Evolutionary conservation across 306 rosid species (phyloP).

Genomic region (Begonia masoniana): DNA sequence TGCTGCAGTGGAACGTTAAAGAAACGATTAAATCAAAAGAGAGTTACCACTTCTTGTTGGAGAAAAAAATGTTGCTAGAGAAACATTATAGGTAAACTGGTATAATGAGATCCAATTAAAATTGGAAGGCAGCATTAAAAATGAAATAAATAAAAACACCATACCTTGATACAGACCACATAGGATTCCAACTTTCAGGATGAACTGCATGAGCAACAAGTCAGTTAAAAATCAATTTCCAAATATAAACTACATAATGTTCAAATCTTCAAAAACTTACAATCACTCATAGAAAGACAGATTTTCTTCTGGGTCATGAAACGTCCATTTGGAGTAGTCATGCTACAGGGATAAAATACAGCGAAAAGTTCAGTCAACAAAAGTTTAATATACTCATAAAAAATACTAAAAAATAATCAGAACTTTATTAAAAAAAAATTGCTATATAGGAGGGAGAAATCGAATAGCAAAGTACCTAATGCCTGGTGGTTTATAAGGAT

Average conservation of each 20-base stretch:
- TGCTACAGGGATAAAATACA: slow-evolving; percentile 29
- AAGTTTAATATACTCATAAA: too few species aligned
- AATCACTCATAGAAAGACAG: slow-evolving; percentile 95
- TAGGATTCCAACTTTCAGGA: slow-evolving; percentile 99
- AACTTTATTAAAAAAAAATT: not conserved
- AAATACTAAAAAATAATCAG: too few species aligned
- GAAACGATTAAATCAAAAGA: slow-evolving; percentile 8
- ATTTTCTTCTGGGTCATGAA: slow-evolving; percentile 85
- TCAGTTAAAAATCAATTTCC: slow-evolving; percentile 6
- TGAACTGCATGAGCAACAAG: slow-evolving; percentile 52
- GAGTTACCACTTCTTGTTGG: not conserved
- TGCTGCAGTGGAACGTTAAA: slow-evolving; percentile 60
- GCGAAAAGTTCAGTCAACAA: too few species aligned
- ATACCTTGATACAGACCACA: slow-evolving; percentile 99
- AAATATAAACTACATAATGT: slow-evolving; percentile 3
- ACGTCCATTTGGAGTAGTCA: slow-evolving; percentile 93
- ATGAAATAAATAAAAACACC: slow-evolving; percentile 10
- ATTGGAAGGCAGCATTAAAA: slow-evolving; percentile 6
- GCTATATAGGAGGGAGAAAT: not conserved
- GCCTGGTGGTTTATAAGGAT: slow-evolving; percentile 96
- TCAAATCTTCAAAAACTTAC: slow-evolving; percentile 35
- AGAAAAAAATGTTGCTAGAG: not conserved
- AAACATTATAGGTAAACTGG: not conserved
- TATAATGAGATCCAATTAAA: not conserved
- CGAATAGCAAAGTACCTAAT: slow-evolving; percentile 46